Base-by-base conservation (phyloP, 129 eudicot species). In the Flaveria ramosissima region DNA sequence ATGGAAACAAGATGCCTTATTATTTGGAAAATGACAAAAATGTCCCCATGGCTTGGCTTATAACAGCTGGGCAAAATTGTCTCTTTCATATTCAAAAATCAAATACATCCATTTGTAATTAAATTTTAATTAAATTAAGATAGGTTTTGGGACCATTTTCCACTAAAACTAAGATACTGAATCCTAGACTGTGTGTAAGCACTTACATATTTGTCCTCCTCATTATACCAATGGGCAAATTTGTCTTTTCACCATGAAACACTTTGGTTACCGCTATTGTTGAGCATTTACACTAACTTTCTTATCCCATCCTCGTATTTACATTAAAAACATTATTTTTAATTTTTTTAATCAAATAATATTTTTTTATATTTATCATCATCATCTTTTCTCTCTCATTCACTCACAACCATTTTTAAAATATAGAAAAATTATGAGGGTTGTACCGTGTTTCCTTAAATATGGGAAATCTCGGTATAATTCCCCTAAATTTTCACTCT, bases 21-120 rank as follows among this genome's bases (percentile, higher is more conserved):
- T 66, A 30, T 27, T 36, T 66, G 72, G 23, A 66, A 84, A 89
- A 86, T 86, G 80, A 81, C 86, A 89, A 80, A 77, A 76, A 72
- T 67, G 74, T 62, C 78, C 74, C 74, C 68, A 75, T 82, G 71
- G 15, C 17, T 36, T 78, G 11, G 72, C 74, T 74, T 77, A 63
- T 71, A 42, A 83, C 90, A 89, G 89, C 86, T 84, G 82, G 88
- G 81, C 68, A 82, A 82, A 72, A 32, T 81, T 89, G 93, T 84
- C 88, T 77, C 71, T 72, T 84, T 75, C 82, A 46, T 72, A 26
- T 39, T 66, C 16, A 17, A 39, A 63, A 53, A 78, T 62, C 73
- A 62, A 57, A 72, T 50, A 62, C 48, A 53, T 43, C 14, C 48
- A 66, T 59, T 19, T 7, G 53, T 72, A 80, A 56, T 7, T 1